phyloP scores from a whole-genome alignment of 805 yeast species.

The Sugiyamaella valdiviana region DNA sequence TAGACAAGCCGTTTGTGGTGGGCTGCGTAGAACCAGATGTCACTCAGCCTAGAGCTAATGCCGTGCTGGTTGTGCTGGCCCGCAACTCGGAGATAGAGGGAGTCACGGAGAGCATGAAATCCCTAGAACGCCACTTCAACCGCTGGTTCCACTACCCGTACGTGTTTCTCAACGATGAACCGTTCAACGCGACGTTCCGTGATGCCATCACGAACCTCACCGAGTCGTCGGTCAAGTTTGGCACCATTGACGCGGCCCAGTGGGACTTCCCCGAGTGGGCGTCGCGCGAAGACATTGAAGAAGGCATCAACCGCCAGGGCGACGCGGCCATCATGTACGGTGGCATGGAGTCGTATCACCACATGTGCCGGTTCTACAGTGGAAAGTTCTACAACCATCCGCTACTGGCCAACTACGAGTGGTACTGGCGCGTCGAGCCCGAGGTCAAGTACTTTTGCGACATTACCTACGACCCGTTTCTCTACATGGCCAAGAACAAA shows the following conservation, averaged over 20 bases:
- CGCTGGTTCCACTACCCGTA: conserved; percentile 94
- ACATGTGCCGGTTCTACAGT: conserved; percentile 91
- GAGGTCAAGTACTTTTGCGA: conserved; percentile 87
- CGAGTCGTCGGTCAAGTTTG: conserved; percentile 63
- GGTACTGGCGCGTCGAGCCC: conserved; percentile 98
- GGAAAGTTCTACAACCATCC: conserved; percentile 80
- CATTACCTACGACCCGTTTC: conserved; percentile 83
- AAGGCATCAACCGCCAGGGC: conserved; percentile 65
- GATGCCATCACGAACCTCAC: conserved; percentile 46
- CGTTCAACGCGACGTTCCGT: conserved; percentile 61
- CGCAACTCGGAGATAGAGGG: conserved; percentile 74
- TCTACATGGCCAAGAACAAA: conserved; percentile 60
- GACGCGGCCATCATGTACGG: conserved; percentile 85
- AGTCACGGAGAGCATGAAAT: conserved; percentile 64
- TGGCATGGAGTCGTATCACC: conserved; percentile 72
- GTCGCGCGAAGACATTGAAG: conserved; percentile 42
- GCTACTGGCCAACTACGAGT: conserved; percentile 60
- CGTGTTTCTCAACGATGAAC: conserved; percentile 79
- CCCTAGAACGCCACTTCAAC: conserved; percentile 82
- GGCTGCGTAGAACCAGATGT: conserved; percentile 51
- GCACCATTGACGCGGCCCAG: conserved; percentile 46
- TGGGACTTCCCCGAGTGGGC: conserved; percentile 66
- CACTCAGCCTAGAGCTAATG: conserved; percentile 56
- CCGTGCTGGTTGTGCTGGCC: conserved; percentile 78
- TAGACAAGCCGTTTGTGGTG: conserved; percentile 43